Evolutionary conservation across 1,139 yeast genomes (phyloP).

Genomic region (Suhomyces coccinellae): DNA sequence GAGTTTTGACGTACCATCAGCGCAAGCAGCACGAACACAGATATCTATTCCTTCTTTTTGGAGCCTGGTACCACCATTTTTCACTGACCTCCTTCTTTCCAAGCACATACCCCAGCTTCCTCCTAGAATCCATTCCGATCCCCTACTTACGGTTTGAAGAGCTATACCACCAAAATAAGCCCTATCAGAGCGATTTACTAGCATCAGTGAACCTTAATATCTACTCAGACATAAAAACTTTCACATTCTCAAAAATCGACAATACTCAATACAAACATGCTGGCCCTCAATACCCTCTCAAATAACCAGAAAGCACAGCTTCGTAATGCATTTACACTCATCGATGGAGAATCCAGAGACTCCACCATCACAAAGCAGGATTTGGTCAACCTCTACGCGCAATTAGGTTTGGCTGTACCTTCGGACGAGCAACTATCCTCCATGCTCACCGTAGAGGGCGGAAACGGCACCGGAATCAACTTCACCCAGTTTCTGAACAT

Average conservation of each 20-base stretch:
- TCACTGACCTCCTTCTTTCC: too few species aligned
- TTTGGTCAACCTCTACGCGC: slow-evolving; percentile 53
- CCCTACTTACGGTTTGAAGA: too few species aligned
- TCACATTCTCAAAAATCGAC: not conserved
- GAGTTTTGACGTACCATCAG: too few species aligned
- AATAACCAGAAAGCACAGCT: slow-evolving; percentile 45
- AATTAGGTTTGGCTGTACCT: slow-evolving; percentile 48
- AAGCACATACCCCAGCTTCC: too few species aligned
- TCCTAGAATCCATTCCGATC: too few species aligned
- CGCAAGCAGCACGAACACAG: too few species aligned
- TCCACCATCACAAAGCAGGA: slow-evolving; percentile 64
- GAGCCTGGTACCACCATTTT: too few species aligned
- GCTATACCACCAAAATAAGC: too few species aligned
- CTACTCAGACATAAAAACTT: not conserved
- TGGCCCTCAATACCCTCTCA: slow-evolving; percentile 41
- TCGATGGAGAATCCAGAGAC: slow-evolving; percentile 82
- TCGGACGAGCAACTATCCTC: slow-evolving; percentile 41
- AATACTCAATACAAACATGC: slow-evolving; percentile 13
- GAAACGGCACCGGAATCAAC: slow-evolving; percentile 42
- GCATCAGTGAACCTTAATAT: too few species aligned
- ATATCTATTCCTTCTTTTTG: too few species aligned
- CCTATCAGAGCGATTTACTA: too few species aligned
- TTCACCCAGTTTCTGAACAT: slow-evolving; percentile 71
- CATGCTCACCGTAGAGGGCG: slow-evolving; percentile 46
- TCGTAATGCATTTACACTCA: slow-evolving; percentile 53